Evolutionary conservation across 768 basidiomycete genomes (phyloP).

Genomic region (Panaeolus papilionaceus): DNA sequence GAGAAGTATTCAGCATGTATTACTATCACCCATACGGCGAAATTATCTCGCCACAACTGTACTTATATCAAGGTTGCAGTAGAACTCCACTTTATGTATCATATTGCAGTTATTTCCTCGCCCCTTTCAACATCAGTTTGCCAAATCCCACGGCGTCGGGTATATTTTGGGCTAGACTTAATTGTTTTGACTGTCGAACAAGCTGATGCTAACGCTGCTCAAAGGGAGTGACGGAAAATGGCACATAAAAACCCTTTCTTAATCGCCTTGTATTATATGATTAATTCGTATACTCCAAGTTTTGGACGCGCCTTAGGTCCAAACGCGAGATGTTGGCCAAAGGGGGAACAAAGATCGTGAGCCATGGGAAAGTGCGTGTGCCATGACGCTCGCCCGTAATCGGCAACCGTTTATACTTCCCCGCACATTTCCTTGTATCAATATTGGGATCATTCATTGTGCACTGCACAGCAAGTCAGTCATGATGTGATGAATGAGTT

Average conservation of each 20-base stretch:
- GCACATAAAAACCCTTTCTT: background rate
- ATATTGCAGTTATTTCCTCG: background rate
- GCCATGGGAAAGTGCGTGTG: background rate
- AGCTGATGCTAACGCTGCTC: background rate
- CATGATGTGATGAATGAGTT: slow-evolving; percentile 5
- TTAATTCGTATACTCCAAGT: background rate
- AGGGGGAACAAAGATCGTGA: slow-evolving; percentile 1
- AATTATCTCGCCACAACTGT: background rate
- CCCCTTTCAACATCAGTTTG: background rate
- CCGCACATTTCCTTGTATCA: background rate
- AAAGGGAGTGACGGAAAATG: background rate
- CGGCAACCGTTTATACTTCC: slow-evolving; percentile 11
- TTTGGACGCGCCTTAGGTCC: background rate
- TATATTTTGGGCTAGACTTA: no score
- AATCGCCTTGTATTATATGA: slow-evolving; percentile 3
- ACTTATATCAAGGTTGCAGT: background rate
- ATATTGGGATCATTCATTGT: slow-evolving; percentile 11
- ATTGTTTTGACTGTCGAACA: no score
- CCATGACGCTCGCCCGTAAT: background rate
- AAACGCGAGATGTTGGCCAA: background rate
- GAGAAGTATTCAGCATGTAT: slow-evolving; percentile 5
- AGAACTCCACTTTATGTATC: background rate
- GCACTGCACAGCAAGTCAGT: background rate
- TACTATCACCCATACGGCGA: slow-evolving; percentile 2
- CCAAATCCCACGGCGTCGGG: no score